phyloP scores from a whole-genome alignment of 192 early-diverging fungal genomes.

The Mortierella claussenii region DNA sequence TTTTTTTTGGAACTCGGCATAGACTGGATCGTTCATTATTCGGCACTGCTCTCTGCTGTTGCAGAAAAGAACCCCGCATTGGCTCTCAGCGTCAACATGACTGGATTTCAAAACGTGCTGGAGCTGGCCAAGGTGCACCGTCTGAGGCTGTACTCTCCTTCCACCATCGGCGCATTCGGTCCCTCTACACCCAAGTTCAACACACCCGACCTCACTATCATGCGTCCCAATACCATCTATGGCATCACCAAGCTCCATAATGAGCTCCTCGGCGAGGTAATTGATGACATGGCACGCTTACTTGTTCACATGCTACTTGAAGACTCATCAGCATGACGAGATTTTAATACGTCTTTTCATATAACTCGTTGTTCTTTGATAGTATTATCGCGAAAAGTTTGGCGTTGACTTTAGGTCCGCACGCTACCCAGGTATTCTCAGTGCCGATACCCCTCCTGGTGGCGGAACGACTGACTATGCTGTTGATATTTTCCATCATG shows the following conservation, averaged over 20 bases:
- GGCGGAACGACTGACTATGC: slow-evolving; percentile 78
- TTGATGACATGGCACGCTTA: no score
- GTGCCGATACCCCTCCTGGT: slow-evolving; percentile 72
- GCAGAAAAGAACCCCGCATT: slow-evolving; percentile 70
- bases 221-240: slow-evolving; percentile 77
- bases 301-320: no score
- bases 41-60: slow-evolving; percentile 73
- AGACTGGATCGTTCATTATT: slow-evolving; percentile 76
- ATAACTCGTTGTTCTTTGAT: neutral
- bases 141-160: slow-evolving; percentile 68
- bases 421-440: slow-evolving; percentile 74
- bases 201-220: slow-evolving; percentile 72
- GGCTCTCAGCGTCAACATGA: slow-evolving; percentile 71
- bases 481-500: slow-evolving; percentile 75
- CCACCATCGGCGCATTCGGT: slow-evolving; percentile 77
- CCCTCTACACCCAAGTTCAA: slow-evolving; percentile 69
- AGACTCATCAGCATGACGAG: no score
- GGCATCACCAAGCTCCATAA: slow-evolving; percentile 76
- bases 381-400: slow-evolving; percentile 72
- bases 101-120: slow-evolving; percentile 73
- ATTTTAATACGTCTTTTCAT: no score
- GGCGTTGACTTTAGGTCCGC: slow-evolving; percentile 73
- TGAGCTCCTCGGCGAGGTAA: slow-evolving; percentile 70
- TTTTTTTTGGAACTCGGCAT: no score
- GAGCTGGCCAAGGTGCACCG: slow-evolving; percentile 68